Evolutionary conservation across 164 flowering plant species (phyloP).

Genomic region (Berberis thunbergii): DNA sequence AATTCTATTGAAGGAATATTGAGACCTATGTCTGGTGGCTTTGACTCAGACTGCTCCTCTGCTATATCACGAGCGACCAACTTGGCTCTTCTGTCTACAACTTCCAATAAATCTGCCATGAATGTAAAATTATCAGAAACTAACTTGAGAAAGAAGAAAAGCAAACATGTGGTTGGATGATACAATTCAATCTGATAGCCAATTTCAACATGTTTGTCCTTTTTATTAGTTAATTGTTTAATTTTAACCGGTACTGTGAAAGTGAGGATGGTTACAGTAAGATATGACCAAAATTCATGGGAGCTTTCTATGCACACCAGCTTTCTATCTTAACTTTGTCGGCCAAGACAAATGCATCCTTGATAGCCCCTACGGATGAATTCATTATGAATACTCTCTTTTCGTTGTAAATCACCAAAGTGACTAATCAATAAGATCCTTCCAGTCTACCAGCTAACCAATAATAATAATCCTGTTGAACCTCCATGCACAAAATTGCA

Average conservation of each 20-base stretch:
- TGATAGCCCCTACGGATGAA: too few relatives aligned
- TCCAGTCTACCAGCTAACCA: too few relatives aligned
- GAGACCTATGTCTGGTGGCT: conserved; percentile 44
- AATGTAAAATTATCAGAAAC: neutral
- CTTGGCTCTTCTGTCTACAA: conserved; percentile 94
- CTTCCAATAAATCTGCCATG: conserved; percentile 73
- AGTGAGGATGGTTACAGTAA: neutral
- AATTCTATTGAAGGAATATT: too few relatives aligned
- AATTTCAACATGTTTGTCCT: neutral
- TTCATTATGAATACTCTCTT: too few relatives aligned
- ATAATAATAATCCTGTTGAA: too few relatives aligned
- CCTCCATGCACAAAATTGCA: too few relatives aligned
- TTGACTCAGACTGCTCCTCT: conserved; percentile 59
- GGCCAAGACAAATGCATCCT: too few relatives aligned
- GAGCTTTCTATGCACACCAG: too few relatives aligned
- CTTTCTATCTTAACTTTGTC: too few relatives aligned
- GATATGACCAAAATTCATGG: too few relatives aligned
- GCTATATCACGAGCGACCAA: conserved; percentile 70
- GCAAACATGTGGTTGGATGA: neutral
- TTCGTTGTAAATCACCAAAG: too few relatives aligned
- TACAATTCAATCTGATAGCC: neutral
- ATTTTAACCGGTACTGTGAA: neutral
- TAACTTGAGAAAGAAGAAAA: neutral
- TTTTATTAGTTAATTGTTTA: neutral
- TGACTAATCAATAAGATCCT: too few relatives aligned